Evolutionary conservation across 768 basidiomycete species (phyloP).

Genomic region (Pholiota microspora): DNA sequence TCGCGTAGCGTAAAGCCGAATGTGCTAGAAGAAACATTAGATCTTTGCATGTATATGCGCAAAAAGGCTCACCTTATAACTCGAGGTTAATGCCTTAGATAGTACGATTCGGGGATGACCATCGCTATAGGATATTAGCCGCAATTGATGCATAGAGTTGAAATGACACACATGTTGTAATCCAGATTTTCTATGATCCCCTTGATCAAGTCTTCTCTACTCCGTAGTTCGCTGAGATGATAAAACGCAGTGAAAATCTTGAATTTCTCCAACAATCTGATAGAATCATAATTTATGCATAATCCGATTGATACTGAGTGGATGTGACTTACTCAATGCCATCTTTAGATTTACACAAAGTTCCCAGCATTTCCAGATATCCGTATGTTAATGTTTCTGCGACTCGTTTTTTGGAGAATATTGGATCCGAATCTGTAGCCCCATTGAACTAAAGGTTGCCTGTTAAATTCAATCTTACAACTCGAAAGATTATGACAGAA

Average conservation of each 20-base stretch:
- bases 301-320: too few species aligned
- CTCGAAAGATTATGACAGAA: not conserved
- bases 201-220: constrained; percentile 89
- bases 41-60: not conserved
- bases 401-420: constrained; percentile 83
- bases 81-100: constrained; percentile 93
- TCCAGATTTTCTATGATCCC: constrained; percentile 90
- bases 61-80: constrained; percentile 62
- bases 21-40: constrained; percentile 51
- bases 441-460: constrained; percentile 59
- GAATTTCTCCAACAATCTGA: constrained; percentile 79
- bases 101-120: constrained; percentile 92
- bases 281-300: not conserved
- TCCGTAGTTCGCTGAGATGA: constrained; percentile 86
- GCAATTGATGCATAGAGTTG: not conserved
- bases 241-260: constrained; percentile 96
- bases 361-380: constrained; percentile 95
- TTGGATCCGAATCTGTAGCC: constrained; percentile 68
- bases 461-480: not conserved
- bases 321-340: constrained; percentile 74
- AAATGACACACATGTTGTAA: constrained; percentile 71
- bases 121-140: constrained; percentile 53
- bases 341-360: constrained; percentile 82
- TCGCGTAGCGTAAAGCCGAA: constrained; percentile 84
- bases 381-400: constrained; percentile 84